phyloP scores from a whole-genome alignment of 306 rosid species.

The Prunus mume region DNA sequence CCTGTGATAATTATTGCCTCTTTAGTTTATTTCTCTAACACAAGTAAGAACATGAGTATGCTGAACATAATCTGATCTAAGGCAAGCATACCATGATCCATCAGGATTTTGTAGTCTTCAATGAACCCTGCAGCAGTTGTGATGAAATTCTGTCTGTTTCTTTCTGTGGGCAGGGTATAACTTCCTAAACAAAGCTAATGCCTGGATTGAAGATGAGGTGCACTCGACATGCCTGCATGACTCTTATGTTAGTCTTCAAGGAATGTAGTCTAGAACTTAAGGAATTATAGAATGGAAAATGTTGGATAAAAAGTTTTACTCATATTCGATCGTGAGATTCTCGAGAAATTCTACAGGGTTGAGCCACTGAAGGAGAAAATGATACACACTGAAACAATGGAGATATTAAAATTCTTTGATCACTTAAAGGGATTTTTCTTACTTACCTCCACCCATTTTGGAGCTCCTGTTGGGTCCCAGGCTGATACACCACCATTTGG shows the following conservation, averaged over 20 bases:
- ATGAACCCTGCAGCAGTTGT: not conserved
- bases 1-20: not conserved
- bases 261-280: not conserved
- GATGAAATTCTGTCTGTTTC: conserved; percentile 22
- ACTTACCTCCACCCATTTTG: conserved; percentile 31
- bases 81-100: conserved; percentile 29
- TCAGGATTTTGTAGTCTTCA: conserved; percentile 27
- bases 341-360: conserved; percentile 39
- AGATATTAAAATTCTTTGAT: not conserved
- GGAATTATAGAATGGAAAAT: not conserved
- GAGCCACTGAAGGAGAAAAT: conserved; percentile 16
- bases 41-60: not conserved
- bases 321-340: conserved; percentile 35
- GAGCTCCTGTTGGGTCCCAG: conserved; percentile 43
- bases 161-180: conserved; percentile 35
- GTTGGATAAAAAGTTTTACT: conserved; percentile 13
- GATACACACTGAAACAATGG: not conserved
- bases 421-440: not conserved
- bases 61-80: no score
- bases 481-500: conserved; percentile 71
- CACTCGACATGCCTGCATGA: conserved; percentile 17
- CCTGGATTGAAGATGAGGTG: conserved; percentile 42
- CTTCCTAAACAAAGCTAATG: conserved; percentile 29
- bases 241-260: no score
- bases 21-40: no score